A percentile compares a stretch with the other conserved stretches of the same genome.
These are phyloP conservation scores for Xylariaceae sp. DNA, from an alignment of 2,329 filamentous ascomycete genomes.

Conservation along the genomic window DNA sequence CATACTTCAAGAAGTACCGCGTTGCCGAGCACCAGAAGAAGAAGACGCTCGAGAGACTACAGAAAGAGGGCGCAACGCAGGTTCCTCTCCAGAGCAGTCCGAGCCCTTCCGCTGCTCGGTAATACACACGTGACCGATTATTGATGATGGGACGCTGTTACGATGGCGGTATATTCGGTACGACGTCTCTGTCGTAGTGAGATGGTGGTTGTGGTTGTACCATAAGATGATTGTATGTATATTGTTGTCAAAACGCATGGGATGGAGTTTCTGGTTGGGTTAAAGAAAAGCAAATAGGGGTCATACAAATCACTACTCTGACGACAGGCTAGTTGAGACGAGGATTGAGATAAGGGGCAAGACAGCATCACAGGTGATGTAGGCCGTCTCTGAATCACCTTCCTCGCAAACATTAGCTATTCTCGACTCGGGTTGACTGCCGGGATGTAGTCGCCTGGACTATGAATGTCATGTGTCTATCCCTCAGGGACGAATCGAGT, in stretches of 20 bases:
- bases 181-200: background rate
- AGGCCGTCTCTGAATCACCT: background rate
- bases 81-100: slow-evolving; percentile 33
- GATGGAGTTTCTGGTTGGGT: slow-evolving; percentile 18
- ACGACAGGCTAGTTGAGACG: background rate
- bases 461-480: background rate
- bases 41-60: slow-evolving; percentile 68
- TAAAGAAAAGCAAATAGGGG: slow-evolving; percentile 7
- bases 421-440: background rate
- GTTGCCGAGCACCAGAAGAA: slow-evolving; percentile 89
- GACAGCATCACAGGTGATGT: background rate
- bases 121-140: slow-evolving; percentile 1
- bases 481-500: background rate
- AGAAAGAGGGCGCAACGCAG: slow-evolving; percentile 64
- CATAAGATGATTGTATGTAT: slow-evolving; percentile 20
- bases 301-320: slow-evolving; percentile 15
- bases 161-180: background rate
- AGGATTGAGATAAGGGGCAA: background rate
- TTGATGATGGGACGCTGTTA: background rate
- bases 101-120: slow-evolving; percentile 4
- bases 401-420: background rate
- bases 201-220: slow-evolving; percentile 15
- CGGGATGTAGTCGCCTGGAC: background rate
- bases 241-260: slow-evolving; percentile 15
- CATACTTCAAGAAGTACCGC: slow-evolving; percentile 96